These are phyloP conservation scores for Podospora pseudocomata DNA, from an alignment of 495 filamentous ascomycete species.

Conservation along the genomic window DNA sequence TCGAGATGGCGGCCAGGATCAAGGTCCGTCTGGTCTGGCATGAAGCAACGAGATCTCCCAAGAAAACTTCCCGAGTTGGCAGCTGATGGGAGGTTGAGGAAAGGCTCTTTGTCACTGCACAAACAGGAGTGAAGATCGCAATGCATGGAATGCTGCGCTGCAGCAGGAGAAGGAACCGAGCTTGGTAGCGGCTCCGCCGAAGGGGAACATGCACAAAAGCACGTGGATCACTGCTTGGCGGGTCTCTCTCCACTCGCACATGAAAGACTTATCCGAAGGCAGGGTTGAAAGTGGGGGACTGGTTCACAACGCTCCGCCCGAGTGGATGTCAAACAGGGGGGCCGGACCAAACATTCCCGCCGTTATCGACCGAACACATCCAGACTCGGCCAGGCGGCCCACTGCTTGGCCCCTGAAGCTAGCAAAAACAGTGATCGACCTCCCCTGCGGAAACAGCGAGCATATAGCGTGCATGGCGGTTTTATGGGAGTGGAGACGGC, in stretches of 20 bases:
- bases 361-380: neutral
- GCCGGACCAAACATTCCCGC: neutral
- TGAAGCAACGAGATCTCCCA: neutral
- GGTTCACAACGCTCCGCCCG: neutral
- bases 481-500: neutral
- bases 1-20: neutral
- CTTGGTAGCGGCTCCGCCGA: neutral
- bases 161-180: neutral
- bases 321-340: neutral
- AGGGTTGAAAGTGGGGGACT: neutral
- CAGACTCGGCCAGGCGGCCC: neutral
- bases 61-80: neutral
- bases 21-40: neutral
- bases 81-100: neutral
- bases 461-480: neutral
- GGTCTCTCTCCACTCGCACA: neutral
- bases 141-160: neutral
- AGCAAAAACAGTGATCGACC: neutral
- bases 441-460: neutral
- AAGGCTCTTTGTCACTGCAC: no score
- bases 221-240: neutral
- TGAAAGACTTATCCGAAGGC: neutral
- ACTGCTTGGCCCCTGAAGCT: neutral
- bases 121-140: neutral
- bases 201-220: neutral